These are phyloP conservation scores for Silene coronaria DNA, from an alignment of 179 eudicot species.

Conservation along the genomic window DNA sequence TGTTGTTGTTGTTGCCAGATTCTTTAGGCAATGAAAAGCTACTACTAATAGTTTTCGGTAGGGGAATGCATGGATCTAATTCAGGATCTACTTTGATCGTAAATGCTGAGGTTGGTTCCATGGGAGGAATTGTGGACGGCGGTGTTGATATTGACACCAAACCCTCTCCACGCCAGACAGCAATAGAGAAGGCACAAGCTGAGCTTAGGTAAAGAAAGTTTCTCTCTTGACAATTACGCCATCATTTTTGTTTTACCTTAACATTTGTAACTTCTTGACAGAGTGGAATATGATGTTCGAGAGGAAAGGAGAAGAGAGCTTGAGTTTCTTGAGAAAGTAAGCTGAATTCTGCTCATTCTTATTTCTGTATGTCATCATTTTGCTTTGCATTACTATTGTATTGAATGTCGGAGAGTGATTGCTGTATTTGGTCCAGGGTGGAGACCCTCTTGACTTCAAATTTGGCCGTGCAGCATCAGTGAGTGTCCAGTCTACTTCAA, in stretches of 20 bases:
- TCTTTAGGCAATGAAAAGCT: constrained; percentile 43
- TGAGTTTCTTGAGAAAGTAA: constrained; percentile 93
- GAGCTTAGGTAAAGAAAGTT: constrained; percentile 59
- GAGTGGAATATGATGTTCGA: constrained; percentile 85
- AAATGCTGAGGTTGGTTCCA: constrained; percentile 93
- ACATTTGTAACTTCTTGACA: constrained; percentile 34
- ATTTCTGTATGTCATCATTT: constrained; percentile 7
- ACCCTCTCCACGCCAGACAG: constrained; percentile 67
- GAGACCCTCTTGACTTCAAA: constrained; percentile 87
- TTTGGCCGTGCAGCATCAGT: constrained; percentile 58
- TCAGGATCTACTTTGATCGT: constrained; percentile 55
- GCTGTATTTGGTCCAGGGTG: constrained; percentile 60
- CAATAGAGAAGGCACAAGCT: constrained; percentile 84
- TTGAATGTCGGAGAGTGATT: constrained; percentile 7
- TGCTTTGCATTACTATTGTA: constrained; percentile 4
- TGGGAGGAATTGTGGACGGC: constrained; percentile 88
- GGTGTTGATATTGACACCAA: constrained; percentile 62
- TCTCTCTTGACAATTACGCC: constrained; percentile 6
- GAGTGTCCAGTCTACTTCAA: constrained; percentile 89
- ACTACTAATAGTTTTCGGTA: constrained; percentile 34
- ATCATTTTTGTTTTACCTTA: constrained; percentile 8
- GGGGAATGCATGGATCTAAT: constrained; percentile 83
- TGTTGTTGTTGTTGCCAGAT: no score
- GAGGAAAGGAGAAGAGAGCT: constrained; percentile 87
- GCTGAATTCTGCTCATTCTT: constrained; percentile 19